Conservation (phyloP, 768 basidiomycete genomes). For the Rhodotorula graminis region DNA sequence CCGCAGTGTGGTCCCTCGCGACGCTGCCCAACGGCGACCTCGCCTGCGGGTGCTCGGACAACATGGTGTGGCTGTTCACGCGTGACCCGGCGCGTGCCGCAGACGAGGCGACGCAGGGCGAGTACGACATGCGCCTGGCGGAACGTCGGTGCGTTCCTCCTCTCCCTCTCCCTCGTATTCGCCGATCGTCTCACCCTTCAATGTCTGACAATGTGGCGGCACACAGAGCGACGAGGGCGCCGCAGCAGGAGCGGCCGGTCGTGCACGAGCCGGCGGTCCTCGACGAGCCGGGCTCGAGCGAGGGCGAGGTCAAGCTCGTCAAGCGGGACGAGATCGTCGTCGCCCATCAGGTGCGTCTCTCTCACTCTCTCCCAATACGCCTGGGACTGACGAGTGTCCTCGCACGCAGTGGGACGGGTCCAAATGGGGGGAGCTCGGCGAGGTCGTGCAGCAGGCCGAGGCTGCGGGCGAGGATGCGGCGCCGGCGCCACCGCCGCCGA, state of each 20-base stretch:
- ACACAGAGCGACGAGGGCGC: slow-evolving; percentile 63
- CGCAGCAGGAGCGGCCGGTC: slow-evolving; percentile 63
- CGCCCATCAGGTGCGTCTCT: slow-evolving; percentile 68
- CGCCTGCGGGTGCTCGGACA: slow-evolving; percentile 83
- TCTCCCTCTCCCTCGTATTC: background rate
- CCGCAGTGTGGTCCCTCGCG: slow-evolving; percentile 75
- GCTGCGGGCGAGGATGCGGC: accelerated
- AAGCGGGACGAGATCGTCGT: slow-evolving; percentile 67
- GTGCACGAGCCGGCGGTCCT: slow-evolving; percentile 54
- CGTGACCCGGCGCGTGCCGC: slow-evolving; percentile 66
- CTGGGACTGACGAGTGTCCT: no score
- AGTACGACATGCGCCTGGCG: slow-evolving; percentile 48
- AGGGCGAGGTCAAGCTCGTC: slow-evolving; percentile 89
- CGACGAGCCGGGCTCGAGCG: slow-evolving; percentile 63
- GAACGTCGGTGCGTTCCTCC: slow-evolving; percentile 31
- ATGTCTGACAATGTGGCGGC: background rate
- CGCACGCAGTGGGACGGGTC: slow-evolving; percentile 65
- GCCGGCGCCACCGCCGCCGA: slow-evolving; percentile 55
- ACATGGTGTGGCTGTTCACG: slow-evolving; percentile 78
- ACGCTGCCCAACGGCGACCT: slow-evolving; percentile 77
- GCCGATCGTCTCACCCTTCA: no score
- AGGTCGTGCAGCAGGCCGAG: slow-evolving; percentile 67
- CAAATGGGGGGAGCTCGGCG: slow-evolving; percentile 87
- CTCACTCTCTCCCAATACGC: background rate
- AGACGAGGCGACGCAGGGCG: slow-evolving; percentile 57